These are phyloP conservation scores for Spathaspora sp. DNA, from an alignment of 805 yeast species.

Conservation along the genomic window DNA sequence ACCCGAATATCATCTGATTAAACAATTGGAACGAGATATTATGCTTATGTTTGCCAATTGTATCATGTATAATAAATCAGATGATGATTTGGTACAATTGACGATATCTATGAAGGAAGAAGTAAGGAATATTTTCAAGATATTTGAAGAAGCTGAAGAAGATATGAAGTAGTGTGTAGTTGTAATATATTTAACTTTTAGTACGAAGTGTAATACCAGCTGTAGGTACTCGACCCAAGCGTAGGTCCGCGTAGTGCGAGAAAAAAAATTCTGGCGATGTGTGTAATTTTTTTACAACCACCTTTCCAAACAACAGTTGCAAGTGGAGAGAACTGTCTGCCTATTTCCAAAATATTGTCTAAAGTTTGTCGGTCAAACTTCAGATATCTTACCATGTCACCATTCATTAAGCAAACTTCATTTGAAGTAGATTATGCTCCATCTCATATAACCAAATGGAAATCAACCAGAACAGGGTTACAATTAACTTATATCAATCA, in stretches of 20 bases:
- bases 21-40: conserved; percentile 63
- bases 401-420: conserved; percentile 29
- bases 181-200: background rate
- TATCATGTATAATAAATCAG: conserved; percentile 72
- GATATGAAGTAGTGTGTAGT: conserved; percentile 10
- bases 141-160: conserved; percentile 56
- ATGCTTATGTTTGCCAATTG: conserved; percentile 81
- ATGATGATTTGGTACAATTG: conserved; percentile 57
- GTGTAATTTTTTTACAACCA: too few species aligned
- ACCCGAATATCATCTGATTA: conserved; percentile 48
- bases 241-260: too few species aligned
- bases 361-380: background rate
- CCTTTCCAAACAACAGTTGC: too few species aligned
- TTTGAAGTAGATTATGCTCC: conserved; percentile 78
- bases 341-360: conserved; percentile 1
- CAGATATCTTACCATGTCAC: conserved; percentile 1
- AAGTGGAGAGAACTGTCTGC: background rate
- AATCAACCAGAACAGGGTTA: conserved; percentile 75
- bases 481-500: conserved; percentile 74
- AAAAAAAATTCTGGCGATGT: background rate
- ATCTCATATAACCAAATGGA: conserved; percentile 67
- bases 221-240: too few species aligned
- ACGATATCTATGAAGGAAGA: conserved; percentile 71
- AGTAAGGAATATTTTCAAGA: conserved; percentile 49
- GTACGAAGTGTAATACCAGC: too few species aligned